Evolutionary conservation across 306 rosid species (phyloP).

Genomic region (Cucumis cinereus): DNA sequence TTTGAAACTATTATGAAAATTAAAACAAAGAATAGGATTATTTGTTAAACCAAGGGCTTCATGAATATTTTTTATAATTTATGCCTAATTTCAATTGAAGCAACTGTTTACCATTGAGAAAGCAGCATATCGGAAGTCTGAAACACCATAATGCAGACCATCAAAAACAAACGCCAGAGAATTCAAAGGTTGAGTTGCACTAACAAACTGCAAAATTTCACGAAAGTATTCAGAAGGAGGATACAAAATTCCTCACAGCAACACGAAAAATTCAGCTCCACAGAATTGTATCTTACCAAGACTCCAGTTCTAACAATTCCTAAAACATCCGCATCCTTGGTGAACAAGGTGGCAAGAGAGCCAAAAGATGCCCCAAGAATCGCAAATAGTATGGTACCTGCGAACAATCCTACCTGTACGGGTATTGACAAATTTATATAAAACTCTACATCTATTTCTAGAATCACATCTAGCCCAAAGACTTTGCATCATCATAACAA

Average conservation of each 20-base stretch:
- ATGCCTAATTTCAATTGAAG: neutral
- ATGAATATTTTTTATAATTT: no score
- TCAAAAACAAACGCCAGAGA: conserved; percentile 79
- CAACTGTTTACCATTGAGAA: conserved; percentile 52
- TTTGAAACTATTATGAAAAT: no score
- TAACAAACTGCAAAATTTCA: conserved; percentile 40
- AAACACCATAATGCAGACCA: conserved; percentile 87
- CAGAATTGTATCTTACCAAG: conserved; percentile 42
- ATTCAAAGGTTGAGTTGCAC: conserved; percentile 90
- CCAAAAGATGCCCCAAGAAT: conserved; percentile 71
- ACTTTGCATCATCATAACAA: neutral
- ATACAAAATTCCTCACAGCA: neutral
- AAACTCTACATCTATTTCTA: neutral
- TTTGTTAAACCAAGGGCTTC: no score
- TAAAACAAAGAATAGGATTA: no score
- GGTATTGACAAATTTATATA: conserved; percentile 11
- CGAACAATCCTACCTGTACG: conserved; percentile 62
- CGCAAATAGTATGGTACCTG: conserved; percentile 53
- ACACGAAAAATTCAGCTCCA: neutral
- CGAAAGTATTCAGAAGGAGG: conserved; percentile 10
- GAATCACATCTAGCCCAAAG: neutral
- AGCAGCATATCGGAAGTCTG: conserved; percentile 91
- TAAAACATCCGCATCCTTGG: conserved; percentile 71
- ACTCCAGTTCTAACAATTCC: conserved; percentile 53
- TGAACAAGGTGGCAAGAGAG: conserved; percentile 66